Conservation (phyloP, 2,329 filamentous ascomycete genomes). For the Claviceps pazoutovae region DNA sequence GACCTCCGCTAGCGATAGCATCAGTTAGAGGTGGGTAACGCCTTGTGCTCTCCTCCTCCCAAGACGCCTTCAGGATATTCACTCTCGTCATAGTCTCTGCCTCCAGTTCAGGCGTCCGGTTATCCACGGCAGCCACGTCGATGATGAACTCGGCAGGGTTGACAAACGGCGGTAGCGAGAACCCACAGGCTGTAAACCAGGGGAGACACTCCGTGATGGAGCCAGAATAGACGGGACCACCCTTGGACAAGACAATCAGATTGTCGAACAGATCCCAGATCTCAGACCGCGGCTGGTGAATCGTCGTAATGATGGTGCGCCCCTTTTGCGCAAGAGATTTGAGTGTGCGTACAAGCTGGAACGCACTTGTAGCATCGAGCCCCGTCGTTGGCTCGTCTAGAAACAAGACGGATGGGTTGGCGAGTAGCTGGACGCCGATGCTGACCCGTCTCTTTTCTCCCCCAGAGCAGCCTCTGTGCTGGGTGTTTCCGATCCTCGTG, state of each 20-base stretch:
- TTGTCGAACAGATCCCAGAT: slow-evolving; percentile 69
- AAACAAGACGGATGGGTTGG: slow-evolving; percentile 65
- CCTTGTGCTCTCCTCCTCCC: slow-evolving; percentile 30
- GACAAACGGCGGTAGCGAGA: slow-evolving; percentile 53
- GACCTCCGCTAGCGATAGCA: slow-evolving; percentile 1
- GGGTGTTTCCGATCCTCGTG: slow-evolving; percentile 56
- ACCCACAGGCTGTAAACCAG: slow-evolving; percentile 49
- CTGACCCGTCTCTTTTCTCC: slow-evolving; percentile 66
- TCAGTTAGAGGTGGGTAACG: slow-evolving; percentile 12
- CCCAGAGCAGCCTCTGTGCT: slow-evolving; percentile 63
- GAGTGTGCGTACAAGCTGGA: slow-evolving; percentile 56
- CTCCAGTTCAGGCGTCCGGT: slow-evolving; percentile 53
- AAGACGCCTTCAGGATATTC: slow-evolving; percentile 44
- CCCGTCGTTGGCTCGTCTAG: slow-evolving; percentile 70
- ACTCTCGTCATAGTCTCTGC: slow-evolving; percentile 44
- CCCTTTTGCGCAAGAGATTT: slow-evolving; percentile 55
- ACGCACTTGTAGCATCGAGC: slow-evolving; percentile 63
- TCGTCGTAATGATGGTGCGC: slow-evolving; percentile 57
- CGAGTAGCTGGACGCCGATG: slow-evolving; percentile 65
- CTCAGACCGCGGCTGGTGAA: slow-evolving; percentile 66
- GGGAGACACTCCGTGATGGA: slow-evolving; percentile 40
- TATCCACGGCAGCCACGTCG: slow-evolving; percentile 62
- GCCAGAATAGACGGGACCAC: slow-evolving; percentile 56
- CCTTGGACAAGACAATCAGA: slow-evolving; percentile 53
- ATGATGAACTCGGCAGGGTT: slow-evolving; percentile 69